Evolutionary conservation across 2,329 filamentous ascomycete species (phyloP), one percentile per base, ranked within the genome.

Genomic region (Exophiala calicioides): DNA sequence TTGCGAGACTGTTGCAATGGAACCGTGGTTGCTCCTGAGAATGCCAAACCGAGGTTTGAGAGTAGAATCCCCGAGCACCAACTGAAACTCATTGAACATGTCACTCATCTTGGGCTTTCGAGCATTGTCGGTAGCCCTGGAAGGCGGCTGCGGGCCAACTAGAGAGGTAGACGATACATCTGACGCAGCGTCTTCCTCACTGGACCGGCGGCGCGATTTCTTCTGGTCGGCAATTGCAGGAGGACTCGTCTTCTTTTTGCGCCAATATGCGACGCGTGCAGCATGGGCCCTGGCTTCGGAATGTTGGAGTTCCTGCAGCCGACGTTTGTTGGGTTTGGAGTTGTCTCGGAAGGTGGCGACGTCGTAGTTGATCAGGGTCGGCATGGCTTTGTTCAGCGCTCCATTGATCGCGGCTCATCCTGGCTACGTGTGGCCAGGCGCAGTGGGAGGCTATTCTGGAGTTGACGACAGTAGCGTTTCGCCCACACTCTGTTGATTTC

Each of bases 291-390:
- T 39, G 21, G 51, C 51, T 26, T 50, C 51, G 5, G 51, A 50
- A 27, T 53, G 51, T 44, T 53, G 51, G 19, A 53, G 21, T 37
- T 53, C 51, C 34, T 53, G 51, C 8, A 53, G 43, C 12, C 47
- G 51, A 16, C 51, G 46, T 26, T 53, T 50, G 35, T 53, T 53
- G 24, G 51, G 43, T 13, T 47, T 43, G 18, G 36, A 20, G 15
- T 43, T 18, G 18, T 50, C 18, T 27, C 34, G 47, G 35, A 53
- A 53, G 9, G 51, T 53, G n/a, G 51, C 37, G 24, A 40, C 19
- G 29, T 50, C 40, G 29, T 53, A 53, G 33, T 53, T 50, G 23
- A 53, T 35, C 21, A 53, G 30, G 8, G 51, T 50, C 20, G 51
- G 23, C 51, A 53, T 53, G 23, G 18, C 24, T 37, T 13, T 19